Conservation (phyloP, 2,329 filamentous ascomycete species). For the Exophiala viscosa region DNA sequence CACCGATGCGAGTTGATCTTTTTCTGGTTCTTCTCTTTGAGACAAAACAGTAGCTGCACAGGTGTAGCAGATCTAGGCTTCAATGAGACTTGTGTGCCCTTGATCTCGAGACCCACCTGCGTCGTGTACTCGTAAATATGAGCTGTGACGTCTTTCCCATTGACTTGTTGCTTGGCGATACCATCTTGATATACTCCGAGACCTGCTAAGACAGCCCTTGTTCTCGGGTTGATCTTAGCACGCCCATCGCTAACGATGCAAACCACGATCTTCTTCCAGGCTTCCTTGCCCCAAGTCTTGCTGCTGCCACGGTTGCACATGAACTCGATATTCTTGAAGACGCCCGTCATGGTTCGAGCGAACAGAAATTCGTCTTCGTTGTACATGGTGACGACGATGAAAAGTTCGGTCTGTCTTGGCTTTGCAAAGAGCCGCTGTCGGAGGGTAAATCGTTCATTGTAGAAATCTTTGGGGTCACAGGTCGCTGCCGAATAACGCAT, state of each 20-base stretch:
- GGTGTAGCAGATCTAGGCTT: conserved; percentile 79
- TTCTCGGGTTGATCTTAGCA: conserved; percentile 92
- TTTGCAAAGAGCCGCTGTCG: conserved; percentile 91
- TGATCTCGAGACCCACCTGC: conserved; percentile 70
- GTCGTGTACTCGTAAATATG: conserved; percentile 82
- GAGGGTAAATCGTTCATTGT: conserved; percentile 82
- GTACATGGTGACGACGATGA: conserved; percentile 98
- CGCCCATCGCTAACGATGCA: conserved; percentile 96
- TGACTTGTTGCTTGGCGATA: conserved; percentile 97
- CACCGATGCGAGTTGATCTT: conserved; percentile 99
- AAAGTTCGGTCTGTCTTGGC: conserved; percentile 85
- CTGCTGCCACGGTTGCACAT: conserved; percentile 92
- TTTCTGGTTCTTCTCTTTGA: conserved; percentile 99
- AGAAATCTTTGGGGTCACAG: conserved; percentile 86
- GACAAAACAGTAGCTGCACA: conserved; percentile 93
- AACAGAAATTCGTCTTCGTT: conserved; percentile 98
- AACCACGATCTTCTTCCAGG: conserved; percentile 99
- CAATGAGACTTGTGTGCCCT: conserved; percentile 81
- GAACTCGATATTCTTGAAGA: conserved; percentile 98
- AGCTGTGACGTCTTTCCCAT: conserved; percentile 90
- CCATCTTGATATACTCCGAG: conserved; percentile 98
- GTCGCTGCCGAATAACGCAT: conserved; percentile 92
- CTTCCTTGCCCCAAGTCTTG: conserved; percentile 97
- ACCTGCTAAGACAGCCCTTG: conserved; percentile 81
- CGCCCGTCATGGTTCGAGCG: conserved; percentile 89